phyloP scores from a whole-genome alignment of 164 flowering plant genomes.

The Vitis cinerea region DNA sequence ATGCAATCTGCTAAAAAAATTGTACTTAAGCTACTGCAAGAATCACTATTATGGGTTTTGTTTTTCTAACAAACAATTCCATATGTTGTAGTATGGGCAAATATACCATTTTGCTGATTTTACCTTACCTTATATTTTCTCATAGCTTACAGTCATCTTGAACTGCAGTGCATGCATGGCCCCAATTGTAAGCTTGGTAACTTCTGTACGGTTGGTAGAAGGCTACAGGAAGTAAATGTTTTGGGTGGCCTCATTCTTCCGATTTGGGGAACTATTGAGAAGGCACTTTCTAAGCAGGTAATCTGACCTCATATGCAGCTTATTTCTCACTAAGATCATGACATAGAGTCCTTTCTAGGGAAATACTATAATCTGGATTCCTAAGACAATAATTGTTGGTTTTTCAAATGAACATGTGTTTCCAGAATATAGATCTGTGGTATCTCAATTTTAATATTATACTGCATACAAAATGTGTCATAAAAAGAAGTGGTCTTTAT shows the following conservation, averaged over 20 bases:
- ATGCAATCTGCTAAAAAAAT: too few relatives aligned
- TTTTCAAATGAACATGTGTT: background rate
- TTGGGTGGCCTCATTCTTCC: constrained; percentile 98
- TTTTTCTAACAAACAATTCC: background rate
- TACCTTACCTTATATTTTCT: background rate
- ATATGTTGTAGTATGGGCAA: background rate
- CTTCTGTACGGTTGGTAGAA: constrained; percentile 88
- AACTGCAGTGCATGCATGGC: constrained; percentile 96
- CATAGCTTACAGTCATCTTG: constrained; percentile 2
- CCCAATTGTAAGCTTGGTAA: constrained; percentile 83
- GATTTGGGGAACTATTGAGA: constrained; percentile 91
- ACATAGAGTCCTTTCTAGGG: background rate
- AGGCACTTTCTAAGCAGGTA: constrained; percentile 96
- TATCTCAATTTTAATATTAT: too few relatives aligned
- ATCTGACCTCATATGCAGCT: background rate
- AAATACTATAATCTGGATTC: background rate
- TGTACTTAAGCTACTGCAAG: background rate
- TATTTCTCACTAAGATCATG: background rate
- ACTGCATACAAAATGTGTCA: too few relatives aligned
- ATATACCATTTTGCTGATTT: background rate
- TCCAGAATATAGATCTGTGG: background rate
- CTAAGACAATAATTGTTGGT: background rate
- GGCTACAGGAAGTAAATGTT: constrained; percentile 91
- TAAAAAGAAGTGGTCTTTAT: too few relatives aligned
- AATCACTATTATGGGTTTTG: background rate